phyloP scores from a whole-genome alignment of 148 eudicot species.

The Heliamphora exappendiculata region DNA sequence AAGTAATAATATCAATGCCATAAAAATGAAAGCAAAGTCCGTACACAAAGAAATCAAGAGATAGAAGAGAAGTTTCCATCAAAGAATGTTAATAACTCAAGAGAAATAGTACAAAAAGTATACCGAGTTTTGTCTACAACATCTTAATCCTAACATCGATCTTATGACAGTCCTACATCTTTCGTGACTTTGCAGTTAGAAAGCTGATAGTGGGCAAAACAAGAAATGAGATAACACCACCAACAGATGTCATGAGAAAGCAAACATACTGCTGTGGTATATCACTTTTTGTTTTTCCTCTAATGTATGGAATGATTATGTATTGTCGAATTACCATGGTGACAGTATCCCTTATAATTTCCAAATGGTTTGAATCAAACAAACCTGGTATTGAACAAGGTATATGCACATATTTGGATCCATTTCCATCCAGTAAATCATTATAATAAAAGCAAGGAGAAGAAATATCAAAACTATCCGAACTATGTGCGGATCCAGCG shows the following conservation, averaged over 20 bases:
- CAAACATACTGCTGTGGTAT: neutral
- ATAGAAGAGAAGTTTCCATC: neutral
- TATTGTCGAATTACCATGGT: neutral
- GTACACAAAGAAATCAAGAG: neutral
- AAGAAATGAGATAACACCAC: neutral
- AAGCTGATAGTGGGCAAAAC: neutral
- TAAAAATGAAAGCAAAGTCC: neutral
- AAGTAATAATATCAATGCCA: neutral
- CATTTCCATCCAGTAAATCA: too few relatives aligned
- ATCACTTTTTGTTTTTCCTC: too few relatives aligned
- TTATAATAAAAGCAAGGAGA: too few relatives aligned
- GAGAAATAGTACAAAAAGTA: neutral
- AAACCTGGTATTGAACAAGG: too few relatives aligned
- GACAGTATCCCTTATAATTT: neutral
- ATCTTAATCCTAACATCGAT: neutral
- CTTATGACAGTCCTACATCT: neutral
- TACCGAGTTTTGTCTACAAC: neutral
- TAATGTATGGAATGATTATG: neutral
- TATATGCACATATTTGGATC: too few relatives aligned
- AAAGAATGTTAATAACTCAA: neutral
- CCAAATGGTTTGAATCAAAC: too few relatives aligned
- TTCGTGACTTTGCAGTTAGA: neutral
- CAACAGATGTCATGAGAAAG: neutral
- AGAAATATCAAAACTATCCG: too few relatives aligned
- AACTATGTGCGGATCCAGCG: too few relatives aligned